These are phyloP conservation scores for Kodamaea hsintzibuensis DNA, from an alignment of 805 yeast genomes.

Conservation along the genomic window DNA sequence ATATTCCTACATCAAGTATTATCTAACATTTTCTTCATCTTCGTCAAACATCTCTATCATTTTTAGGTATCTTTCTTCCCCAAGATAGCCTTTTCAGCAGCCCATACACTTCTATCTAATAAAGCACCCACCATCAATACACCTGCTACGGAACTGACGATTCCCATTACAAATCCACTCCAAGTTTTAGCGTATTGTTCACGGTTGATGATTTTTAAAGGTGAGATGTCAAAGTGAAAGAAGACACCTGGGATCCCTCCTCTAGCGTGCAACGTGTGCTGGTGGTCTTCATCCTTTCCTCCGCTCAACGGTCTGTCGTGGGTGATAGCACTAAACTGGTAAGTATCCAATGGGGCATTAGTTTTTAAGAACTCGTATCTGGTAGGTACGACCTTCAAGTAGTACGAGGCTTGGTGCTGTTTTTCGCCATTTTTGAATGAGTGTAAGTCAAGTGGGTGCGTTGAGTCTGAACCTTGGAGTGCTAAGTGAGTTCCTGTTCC, in stretches of 20 bases:
- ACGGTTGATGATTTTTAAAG: conserved; percentile 84
- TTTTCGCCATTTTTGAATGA: conserved; percentile 46
- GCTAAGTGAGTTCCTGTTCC: conserved; percentile 54
- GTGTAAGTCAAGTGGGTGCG: conserved; percentile 69
- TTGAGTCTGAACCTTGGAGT: conserved; percentile 30
- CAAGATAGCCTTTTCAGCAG: conserved; percentile 75
- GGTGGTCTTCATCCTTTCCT: conserved; percentile 90
- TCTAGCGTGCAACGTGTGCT: conserved; percentile 72
- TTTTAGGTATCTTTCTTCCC: conserved; percentile 56
- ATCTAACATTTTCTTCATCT: too few relatives aligned
- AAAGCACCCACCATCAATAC: conserved; percentile 90
- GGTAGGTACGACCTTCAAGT: conserved; percentile 86
- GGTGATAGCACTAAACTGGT: conserved; percentile 84
- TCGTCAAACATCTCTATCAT: not conserved
- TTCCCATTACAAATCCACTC: conserved; percentile 80
- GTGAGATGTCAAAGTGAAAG: conserved; percentile 87
- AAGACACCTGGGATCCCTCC: conserved; percentile 94
- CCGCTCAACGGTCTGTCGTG: conserved; percentile 87
- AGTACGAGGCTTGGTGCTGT: conserved; percentile 70
- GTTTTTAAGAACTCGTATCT: conserved; percentile 71
- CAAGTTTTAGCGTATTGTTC: conserved; percentile 75
- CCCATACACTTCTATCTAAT: conserved; percentile 83
- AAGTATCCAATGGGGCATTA: conserved; percentile 58
- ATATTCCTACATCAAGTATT: too few relatives aligned
- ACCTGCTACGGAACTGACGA: conserved; percentile 89